These are phyloP conservation scores for Candida rishiriensis DNA, from an alignment of 805 yeast genomes.

Conservation along the genomic window DNA sequence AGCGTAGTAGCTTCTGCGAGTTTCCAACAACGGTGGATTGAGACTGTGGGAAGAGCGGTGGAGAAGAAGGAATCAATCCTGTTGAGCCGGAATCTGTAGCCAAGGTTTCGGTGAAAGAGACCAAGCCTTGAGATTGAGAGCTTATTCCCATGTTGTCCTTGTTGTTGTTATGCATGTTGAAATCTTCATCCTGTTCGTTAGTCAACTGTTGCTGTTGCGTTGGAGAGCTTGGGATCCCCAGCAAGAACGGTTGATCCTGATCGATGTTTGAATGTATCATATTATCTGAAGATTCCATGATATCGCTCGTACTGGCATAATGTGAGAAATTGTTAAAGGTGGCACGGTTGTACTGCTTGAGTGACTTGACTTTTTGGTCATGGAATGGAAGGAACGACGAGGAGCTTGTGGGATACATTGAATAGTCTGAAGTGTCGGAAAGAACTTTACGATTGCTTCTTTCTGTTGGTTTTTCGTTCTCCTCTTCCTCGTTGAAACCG, in stretches of 20 bases:
- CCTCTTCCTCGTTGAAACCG: no score
- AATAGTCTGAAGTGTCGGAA: conserved; percentile 15
- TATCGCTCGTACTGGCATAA: background rate
- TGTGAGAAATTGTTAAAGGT: background rate
- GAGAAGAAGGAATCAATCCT: conserved; percentile 24
- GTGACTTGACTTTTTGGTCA: conserved; percentile 1
- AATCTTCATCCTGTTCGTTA: background rate
- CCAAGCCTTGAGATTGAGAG: background rate
- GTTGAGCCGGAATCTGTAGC: background rate
- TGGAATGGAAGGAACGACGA: conserved; percentile 3
- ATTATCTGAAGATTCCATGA: conserved; percentile 1
- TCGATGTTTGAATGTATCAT: background rate
- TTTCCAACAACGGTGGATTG: conserved; percentile 17
- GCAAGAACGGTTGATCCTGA: conserved; percentile 4
- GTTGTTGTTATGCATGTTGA: background rate
- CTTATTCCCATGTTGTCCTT: conserved; percentile 29
- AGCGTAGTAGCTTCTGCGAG: conserved; percentile 3
- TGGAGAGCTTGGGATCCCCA: conserved; percentile 37
- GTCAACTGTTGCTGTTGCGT: conserved; percentile 14
- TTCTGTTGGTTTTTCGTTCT: conserved; percentile 30
- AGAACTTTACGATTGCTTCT: conserved; percentile 3
- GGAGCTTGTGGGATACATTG: conserved; percentile 9
- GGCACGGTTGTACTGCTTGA: background rate
- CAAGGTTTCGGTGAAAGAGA: no score
- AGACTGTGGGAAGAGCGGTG: conserved; percentile 19